phyloP scores from a whole-genome alignment of 768 basidiomycete genomes.

The Tricholoma hemisulphureum region DNA sequence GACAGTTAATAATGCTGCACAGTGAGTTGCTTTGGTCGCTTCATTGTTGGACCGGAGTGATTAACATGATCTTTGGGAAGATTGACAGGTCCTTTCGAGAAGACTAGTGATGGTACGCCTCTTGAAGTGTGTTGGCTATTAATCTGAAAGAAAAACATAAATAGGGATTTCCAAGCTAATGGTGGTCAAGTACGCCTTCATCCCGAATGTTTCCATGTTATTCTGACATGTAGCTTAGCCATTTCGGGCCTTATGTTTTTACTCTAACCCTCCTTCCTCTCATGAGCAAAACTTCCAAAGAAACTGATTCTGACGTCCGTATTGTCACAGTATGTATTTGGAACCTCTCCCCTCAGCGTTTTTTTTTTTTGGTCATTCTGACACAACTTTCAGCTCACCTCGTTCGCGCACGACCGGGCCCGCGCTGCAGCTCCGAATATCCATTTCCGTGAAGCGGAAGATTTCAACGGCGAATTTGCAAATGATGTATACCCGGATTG shows the following conservation, averaged over 20 bases:
- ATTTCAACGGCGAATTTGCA: conserved; percentile 32
- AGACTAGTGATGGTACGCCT: conserved; percentile 23
- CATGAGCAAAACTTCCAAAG: conserved; percentile 26
- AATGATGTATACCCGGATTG: conserved; percentile 24
- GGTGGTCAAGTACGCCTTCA: conserved; percentile 23
- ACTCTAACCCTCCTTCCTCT: conserved; percentile 29
- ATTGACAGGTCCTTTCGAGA: conserved; percentile 17
- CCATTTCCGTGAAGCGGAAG: conserved; percentile 28
- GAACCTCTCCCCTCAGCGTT: no score
- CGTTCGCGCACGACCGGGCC: conserved; percentile 21
- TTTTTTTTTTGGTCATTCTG: not conserved
- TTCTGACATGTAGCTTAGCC: conserved; percentile 13
- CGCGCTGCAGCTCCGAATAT: conserved; percentile 23
- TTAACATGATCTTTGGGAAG: conserved; percentile 4
- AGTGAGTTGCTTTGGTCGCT: conserved; percentile 10
- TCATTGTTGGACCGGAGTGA: not conserved
- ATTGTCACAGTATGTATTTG: conserved; percentile 24
- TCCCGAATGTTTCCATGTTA: not conserved
- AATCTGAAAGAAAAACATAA: not conserved
- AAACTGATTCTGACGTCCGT: conserved; percentile 30
- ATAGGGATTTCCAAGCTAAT: conserved; percentile 17
- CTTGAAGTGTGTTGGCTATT: not conserved
- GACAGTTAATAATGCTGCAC: conserved; percentile 26
- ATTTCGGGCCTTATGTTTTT: conserved; percentile 30
- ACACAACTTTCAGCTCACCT: conserved; percentile 20